Base-by-base conservation (phyloP, 192 early-diverging fungal genomes). In the Entophlyctis luteolus region DNA sequence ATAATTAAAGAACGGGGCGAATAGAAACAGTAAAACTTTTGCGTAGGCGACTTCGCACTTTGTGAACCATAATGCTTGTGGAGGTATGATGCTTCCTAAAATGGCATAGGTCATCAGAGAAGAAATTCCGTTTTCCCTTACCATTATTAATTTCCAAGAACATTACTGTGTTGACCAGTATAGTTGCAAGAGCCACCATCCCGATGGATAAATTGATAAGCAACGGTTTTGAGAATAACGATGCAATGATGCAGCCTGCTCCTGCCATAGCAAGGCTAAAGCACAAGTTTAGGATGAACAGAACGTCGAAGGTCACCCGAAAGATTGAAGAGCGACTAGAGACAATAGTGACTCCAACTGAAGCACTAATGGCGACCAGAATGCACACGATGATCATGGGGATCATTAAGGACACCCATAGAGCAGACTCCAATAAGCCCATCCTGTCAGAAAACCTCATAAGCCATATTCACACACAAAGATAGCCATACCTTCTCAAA, bases 1-100 rank as follows among this genome's bases (percentile, higher is more conserved):
- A 32, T 70, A 70, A 29, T 60, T 49, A 49, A 39, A 70, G 37
- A 62, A 70, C 4, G 68, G 68, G 18, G 68, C 68, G 36, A 70
- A 62, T 4, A 70, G 4, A 48, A 52, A 50, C 25, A 60, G 48
- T 46, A 70, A 37, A 22, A 62, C 48, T 37, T 62, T 62, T 1
- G 68, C 68, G 33, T 70, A 70, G 36, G 32, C 23, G 27, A 31
- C 68, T 23, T 57, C 42, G 34, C 57, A 70, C 3, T 37, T 38
- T 6, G 38, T 53, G 59, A 62, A 70, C 68, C 68, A 70, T 1
- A 50, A 22, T 8, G 31, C 57, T 25, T n/a, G 0, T 2, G 62
- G 62, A 2, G 62, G 62, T n/a, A 63, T 48, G 2, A 32, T 18
- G 5, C 8, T 49, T 31, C 25, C 62, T 10, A 4, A 4, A 36